A percentile compares a stretch with the other conserved stretches of the same genome.
Evolutionary conservation across 2,329 filamentous ascomycete genomes (phyloP).

Genomic region (Cladosporium sphaerospermum): DNA sequence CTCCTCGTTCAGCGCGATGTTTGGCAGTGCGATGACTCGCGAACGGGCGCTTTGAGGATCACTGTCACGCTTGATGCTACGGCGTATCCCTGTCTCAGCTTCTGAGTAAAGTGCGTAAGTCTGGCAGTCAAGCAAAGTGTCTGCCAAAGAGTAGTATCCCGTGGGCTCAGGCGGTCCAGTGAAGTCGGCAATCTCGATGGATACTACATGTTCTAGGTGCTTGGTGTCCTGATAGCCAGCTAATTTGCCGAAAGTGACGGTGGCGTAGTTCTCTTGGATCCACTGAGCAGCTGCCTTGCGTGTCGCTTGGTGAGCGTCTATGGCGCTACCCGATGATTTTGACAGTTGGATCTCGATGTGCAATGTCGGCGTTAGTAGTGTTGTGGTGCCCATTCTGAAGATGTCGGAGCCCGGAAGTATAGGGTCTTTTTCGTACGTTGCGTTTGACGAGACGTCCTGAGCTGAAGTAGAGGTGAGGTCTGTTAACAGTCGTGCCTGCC

Average conservation of each 20-base stretch:
- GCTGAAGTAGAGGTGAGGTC: too few species aligned
- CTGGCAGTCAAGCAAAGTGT: conserved; percentile 38
- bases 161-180: conserved; percentile 22
- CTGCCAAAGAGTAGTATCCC: conserved; percentile 25
- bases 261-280: conserved; percentile 16
- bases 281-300: conserved; percentile 33
- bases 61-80: conserved; percentile 17
- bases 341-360: conserved; percentile 35
- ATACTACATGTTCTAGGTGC: conserved; percentile 27
- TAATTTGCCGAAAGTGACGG: conserved; percentile 13
- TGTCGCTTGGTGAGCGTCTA: conserved; percentile 24
- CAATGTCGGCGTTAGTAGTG: conserved; percentile 28
- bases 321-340: not conserved
- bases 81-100: conserved; percentile 20
- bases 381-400: conserved; percentile 9
- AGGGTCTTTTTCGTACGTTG: too few species aligned
- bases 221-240: conserved; percentile 21
- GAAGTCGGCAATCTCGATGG: conserved; percentile 35
- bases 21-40: conserved; percentile 33
- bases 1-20: conserved; percentile 33
- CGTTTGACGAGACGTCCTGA: too few species aligned
- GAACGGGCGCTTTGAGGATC: conserved; percentile 29
- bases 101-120: conserved; percentile 34
- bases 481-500: too few species aligned
- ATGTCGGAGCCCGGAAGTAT: too few species aligned